Evolutionary conservation across 208 protist species (phyloP).

Genomic region (Histomonas meleagridis): DNA sequence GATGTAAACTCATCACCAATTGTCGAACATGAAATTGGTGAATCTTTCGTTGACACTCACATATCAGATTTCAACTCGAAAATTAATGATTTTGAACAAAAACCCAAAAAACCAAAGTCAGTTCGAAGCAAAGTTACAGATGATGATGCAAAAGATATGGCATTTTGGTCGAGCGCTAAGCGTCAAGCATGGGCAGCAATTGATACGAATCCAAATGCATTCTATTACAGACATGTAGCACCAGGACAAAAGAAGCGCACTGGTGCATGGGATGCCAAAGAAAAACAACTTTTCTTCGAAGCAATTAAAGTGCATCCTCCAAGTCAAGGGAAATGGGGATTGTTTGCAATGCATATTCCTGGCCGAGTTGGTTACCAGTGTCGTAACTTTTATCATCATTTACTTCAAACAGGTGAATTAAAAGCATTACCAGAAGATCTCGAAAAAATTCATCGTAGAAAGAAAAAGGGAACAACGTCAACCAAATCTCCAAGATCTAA

Average conservation of each 20-base stretch:
- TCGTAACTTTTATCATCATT: constrained; percentile 28
- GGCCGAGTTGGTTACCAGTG: constrained; percentile 58
- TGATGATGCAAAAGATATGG: not conserved
- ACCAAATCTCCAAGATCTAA: not conserved
- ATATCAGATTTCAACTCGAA: not conserved
- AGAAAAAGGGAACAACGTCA: not conserved
- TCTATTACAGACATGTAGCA: not conserved
- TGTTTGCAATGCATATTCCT: constrained; percentile 57
- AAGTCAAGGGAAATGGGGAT: constrained; percentile 51
- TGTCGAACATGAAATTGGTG: not conserved
- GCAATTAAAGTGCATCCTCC: not conserved
- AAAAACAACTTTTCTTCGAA: not conserved
- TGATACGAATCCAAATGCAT: constrained; percentile 9
- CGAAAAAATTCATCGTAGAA: not conserved
- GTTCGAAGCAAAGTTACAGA: not conserved
- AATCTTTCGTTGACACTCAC: not conserved
- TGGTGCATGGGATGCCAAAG: not conserved
- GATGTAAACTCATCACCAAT: not conserved
- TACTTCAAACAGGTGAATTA: not conserved
- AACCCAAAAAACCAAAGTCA: not conserved
- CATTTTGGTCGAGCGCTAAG: not conserved
- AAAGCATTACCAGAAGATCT: not conserved
- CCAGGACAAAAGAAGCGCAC: not conserved
- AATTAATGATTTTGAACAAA: not conserved
- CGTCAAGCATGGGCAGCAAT: not conserved